Percentiles rank a stretch among this genome's conserved stretches.
Conservation (phyloP, 1,284 basidiomycete species). For the Trametes polyzona region DNA sequence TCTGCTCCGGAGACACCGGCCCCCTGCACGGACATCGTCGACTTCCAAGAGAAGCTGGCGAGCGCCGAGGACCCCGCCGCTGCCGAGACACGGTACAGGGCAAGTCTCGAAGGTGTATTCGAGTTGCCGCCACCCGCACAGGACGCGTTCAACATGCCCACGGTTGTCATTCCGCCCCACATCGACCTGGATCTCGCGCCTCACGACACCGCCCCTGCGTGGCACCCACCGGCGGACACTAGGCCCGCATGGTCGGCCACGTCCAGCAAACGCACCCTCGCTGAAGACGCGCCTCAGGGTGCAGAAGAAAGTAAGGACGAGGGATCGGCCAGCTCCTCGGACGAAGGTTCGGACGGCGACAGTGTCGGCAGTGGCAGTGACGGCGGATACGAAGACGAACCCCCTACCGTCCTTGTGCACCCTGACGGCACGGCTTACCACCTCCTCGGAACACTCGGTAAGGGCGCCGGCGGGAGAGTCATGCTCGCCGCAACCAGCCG, state of each 20-base stretch:
- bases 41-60: no score
- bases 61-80: no score
- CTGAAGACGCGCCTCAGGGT: not conserved
- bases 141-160: not conserved
- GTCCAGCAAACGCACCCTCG: not conserved
- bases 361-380: not conserved
- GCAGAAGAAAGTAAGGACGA: not conserved
- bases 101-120: no score
- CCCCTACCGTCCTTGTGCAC: not conserved
- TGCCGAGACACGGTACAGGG: no score
- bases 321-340: not conserved
- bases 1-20: not conserved
- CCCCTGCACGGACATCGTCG: not conserved
- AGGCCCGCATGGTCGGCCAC: not conserved
- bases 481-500: conserved; percentile 10
- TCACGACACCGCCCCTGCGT: not conserved
- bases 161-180: not conserved
- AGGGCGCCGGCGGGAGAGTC: conserved; percentile 21
- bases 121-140: not conserved
- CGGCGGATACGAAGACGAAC: not conserved
- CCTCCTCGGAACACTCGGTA: conserved; percentile 19
- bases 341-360: not conserved
- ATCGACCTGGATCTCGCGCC: not conserved
- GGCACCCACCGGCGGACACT: not conserved
- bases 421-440: conserved; percentile 14